Evolutionary conservation across 1,284 basidiomycete genomes (phyloP).

Genomic region (Hortiboletus rubellus): DNA sequence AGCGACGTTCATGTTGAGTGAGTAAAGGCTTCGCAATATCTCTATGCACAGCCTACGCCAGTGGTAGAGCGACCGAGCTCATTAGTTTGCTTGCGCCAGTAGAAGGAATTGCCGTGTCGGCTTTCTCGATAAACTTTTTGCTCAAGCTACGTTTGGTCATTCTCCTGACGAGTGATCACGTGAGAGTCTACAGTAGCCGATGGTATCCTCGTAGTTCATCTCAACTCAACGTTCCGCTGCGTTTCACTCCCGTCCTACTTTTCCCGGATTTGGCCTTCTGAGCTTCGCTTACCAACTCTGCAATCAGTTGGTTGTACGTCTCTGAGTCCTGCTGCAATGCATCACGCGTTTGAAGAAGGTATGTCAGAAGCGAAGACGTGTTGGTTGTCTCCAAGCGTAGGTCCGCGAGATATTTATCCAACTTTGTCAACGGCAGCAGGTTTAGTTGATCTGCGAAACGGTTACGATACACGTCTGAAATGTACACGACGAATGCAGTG

Average conservation of each 20-base stretch:
- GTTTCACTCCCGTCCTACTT: conserved; percentile 45
- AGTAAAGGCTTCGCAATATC: background rate
- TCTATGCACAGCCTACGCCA: background rate
- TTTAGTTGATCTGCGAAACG: conserved; percentile 60
- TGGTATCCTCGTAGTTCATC: background rate
- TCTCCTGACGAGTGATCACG: conserved; percentile 19
- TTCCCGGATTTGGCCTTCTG: conserved; percentile 74
- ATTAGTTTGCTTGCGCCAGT: background rate
- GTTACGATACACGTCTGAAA: conserved; percentile 2
- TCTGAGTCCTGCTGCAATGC: conserved; percentile 86
- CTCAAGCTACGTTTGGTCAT: background rate
- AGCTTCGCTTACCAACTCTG: conserved; percentile 78
- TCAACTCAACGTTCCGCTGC: conserved; percentile 47
- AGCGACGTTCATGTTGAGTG: conserved; percentile 82
- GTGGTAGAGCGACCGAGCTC: background rate
- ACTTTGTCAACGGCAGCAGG: conserved; percentile 62
- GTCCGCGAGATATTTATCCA: conserved; percentile 68
- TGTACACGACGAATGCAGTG: conserved; percentile 6
- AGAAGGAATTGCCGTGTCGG: background rate
- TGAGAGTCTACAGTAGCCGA: conserved; percentile 2
- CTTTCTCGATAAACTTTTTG: conserved; percentile 19
- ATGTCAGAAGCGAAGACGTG: conserved; percentile 72
- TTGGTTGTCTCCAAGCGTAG: conserved; percentile 69
- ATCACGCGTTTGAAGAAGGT: conserved; percentile 81
- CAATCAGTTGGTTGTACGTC: conserved; percentile 80